Evolutionary conservation across 2,329 filamentous ascomycete species (phyloP), one percentile per base, ranked within the genome.

Genomic region (Ciborinia camelliae): DNA sequence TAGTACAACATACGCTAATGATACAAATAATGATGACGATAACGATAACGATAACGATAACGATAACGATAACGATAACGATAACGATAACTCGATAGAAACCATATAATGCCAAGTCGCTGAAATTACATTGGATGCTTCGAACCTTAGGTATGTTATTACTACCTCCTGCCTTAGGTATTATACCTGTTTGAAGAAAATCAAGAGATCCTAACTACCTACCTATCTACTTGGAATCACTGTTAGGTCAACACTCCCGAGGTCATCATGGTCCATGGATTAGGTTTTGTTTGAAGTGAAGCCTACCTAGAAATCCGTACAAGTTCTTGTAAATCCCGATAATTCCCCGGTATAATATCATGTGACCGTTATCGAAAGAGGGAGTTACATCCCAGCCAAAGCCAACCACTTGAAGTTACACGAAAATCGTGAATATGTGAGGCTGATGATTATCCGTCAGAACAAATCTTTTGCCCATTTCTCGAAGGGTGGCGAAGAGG

Each of bases 381-480:
- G 51, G 14, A 39, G 32, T 26, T 18, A 35, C 28, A 30, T 26
- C 51, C 32, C 51, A 53, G 32, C 51, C 51, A 54, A 30, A 43
- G 37, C 39, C 54, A 57, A 45, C 39, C 54, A 57, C 37, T 57
- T n/a, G 18, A 32, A 32, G 39, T 30, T 30, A 28, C 37, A n/a
- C 26, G 48, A 26, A 43, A 12, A 7, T 39, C 15, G 26, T 30
- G 26, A 32, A 63, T n/a, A 35, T 37, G 30, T 57, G 61, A 63
- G 61, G 61, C 61, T 57, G 61, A 63, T 37, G 59, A 53, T 41
- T 28, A 45, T 37, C 26, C 45, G 39, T 61, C 58, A 41, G 26
- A 32, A 35, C 8, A 59, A 5, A 48, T 37, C n/a, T 39, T 48
- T 39, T 41, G 18, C 41, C 14, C 18, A 51, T 20, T 14, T 23